Evolutionary conservation across 2,329 filamentous ascomycete genomes (phyloP), one percentile per base, ranked within the genome.

Genomic region (Podosphaera fusca): DNA sequence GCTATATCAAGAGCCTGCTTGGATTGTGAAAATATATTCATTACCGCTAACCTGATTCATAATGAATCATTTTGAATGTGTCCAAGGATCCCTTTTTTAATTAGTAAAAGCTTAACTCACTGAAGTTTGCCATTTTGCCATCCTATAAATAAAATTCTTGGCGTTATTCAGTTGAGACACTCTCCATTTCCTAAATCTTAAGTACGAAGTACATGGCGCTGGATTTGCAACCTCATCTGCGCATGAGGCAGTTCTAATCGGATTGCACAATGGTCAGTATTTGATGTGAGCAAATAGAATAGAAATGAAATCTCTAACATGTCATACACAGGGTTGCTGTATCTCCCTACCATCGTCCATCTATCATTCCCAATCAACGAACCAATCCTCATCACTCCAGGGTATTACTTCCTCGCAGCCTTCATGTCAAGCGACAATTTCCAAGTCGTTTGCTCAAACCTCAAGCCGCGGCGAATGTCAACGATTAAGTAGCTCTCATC

Each of bases 361-460:
- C 10, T 5, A 21, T 29, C 31, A 53, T 21, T 29, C 10, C 50
- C 10, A 53, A 14, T 21, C 33, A 30, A n/a, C 31, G 33, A 29
- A 10, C 50, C 29, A 12, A 53, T 31, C 45, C 53, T 40, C 35
- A 14, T 71, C 72, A 58, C 78, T 76, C 5, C 73, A 74, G 58
- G 74, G 75, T 57, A 77, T 78, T 67, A 78, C 57, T 33, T 58
- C 61, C 40, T 59, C 61, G 12, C 60, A 60, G 58, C 60, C 61
- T 8, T 58, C 60, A 50, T 63, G 59, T 10, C 57, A 60, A 38
- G 56, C 59, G 21, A 59, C 55, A 10, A 56, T 56, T 31, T 57
- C 61, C 63, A 49, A 61, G 54, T 58, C 64, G 56, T 61, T 61
- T 57, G 62, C 65, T 61, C 57, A 64, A 61, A 38, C 58, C 5